A percentile compares a stretch with the other conserved stretches of the same genome.
phyloP scores from a whole-genome alignment of 2,329 filamentous ascomycete species.

The Aspergillus fumigatiaffinis region DNA sequence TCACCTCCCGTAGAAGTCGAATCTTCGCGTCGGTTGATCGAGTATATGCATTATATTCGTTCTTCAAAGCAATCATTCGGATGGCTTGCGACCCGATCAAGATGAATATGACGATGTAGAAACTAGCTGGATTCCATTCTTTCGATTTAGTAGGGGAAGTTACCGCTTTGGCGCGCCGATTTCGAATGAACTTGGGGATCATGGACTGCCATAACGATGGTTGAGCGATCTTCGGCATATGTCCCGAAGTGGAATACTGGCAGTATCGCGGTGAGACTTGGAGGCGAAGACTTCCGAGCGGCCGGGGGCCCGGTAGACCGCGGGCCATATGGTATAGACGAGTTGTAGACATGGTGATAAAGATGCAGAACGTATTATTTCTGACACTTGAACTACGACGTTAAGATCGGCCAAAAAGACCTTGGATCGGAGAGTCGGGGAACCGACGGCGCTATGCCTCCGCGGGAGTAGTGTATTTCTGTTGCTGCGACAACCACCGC shows the following conservation, averaged over 20 bases:
- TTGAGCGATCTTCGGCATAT: conserved; percentile 14
- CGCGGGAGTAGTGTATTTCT: conserved; percentile 11
- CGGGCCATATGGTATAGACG: not conserved
- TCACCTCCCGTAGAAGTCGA: conserved; percentile 64
- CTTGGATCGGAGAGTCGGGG: not conserved
- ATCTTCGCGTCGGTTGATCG: conserved; percentile 78
- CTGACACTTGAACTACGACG: not conserved
- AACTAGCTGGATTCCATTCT: conserved; percentile 76
- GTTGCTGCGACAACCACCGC: conserved; percentile 12
- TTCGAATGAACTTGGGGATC: conserved; percentile 57
- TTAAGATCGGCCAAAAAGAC: not conserved
- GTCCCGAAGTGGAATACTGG: conserved; percentile 19
- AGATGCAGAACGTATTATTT: not conserved
- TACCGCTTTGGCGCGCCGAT: conserved; percentile 24
- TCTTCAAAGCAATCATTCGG: conserved; percentile 78
- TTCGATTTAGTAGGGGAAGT: conserved; percentile 47
- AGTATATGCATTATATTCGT: conserved; percentile 67
- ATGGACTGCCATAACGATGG: conserved; percentile 65
- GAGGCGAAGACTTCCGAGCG: not conserved
- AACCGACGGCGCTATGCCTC: conserved; percentile 1
- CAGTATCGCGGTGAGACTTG: conserved; percentile 4
- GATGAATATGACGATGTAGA: conserved; percentile 76
- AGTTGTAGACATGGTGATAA: not conserved
- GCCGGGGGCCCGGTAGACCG: not conserved
- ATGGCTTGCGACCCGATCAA: conserved; percentile 95